Evolutionary conservation across 129 eudicot species (phyloP), one percentile per base, ranked within the genome.

Genomic region (Arctium lappa): DNA sequence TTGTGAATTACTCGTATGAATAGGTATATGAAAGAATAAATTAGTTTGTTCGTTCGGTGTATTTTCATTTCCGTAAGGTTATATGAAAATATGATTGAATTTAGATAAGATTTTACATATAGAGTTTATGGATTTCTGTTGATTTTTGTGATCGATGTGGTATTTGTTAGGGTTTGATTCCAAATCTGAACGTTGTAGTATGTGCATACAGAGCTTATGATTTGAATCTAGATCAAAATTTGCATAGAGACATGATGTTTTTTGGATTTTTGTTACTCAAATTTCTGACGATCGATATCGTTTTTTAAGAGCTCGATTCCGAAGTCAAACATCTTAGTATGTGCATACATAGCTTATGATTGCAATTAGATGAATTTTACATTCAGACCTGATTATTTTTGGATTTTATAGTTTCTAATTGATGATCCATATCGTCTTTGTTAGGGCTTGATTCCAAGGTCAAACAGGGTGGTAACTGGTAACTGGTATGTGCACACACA

Each of bases 51-150:
- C 13, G 11, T 77, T 63, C n/a, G 42, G 69, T 77, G 56, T 77
- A 34, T 16, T 62, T 60, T 39, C 73, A 48, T n/a, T 33, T 77
- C 77, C 77, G 70, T 31, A 46, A 70, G 83, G 69, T 70, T 80
- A 8, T 79, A 6, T 75, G 71, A 38, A 60, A 60, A 46, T 72
- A 80, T 22, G 16, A 36, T 80, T 80, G 31, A 22, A 73, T 36
- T 27, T 73, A 80, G 6, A 73, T 37, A 40, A 80, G 39, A 72
- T 34, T 72, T 68, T 68, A 39, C 12, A 39, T 66, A 16, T 22
- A 38, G 42, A 38, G 65, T n/a, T 27, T 65, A 6, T 65, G 53
- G 63, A 22, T 63, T 36, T 36, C 30, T 27, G 63, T 22, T 63
- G 13, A 13, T 60, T 77, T 76, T 60, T 60, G 68, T 60, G 70